Percentiles rank a stretch among this genome's conserved stretches.
phyloP scores from a whole-genome alignment of 2,329 filamentous ascomycete species.

The Bipolaris cookei region DNA sequence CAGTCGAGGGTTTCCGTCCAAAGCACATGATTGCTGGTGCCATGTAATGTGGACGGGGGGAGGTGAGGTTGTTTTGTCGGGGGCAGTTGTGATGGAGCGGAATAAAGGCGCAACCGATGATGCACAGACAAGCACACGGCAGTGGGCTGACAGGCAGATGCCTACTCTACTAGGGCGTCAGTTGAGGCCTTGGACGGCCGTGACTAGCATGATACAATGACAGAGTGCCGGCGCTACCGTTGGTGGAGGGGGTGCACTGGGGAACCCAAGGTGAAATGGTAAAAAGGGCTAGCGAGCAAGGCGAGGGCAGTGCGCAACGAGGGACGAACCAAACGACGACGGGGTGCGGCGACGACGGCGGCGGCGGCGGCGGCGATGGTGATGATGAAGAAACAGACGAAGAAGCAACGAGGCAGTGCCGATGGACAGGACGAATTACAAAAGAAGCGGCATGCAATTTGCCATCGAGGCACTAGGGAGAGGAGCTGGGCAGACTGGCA shows the following conservation, averaged over 20 bases:
- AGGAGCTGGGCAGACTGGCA: conserved; percentile 3
- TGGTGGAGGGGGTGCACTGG: conserved; percentile 16
- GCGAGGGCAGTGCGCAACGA: conserved; percentile 4
- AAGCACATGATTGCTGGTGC: conserved; percentile 59
- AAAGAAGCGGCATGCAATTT: conserved; percentile 2
- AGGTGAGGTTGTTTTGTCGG: neutral
- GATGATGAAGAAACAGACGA: neutral
- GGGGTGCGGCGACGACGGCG: no score
- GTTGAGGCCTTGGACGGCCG: conserved; percentile 1
- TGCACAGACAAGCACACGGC: conserved; percentile 9
- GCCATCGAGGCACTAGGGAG: conserved; percentile 1
- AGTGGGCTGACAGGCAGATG: neutral
- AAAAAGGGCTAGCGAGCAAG: neutral
- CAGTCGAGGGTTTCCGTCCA: conserved; percentile 56
- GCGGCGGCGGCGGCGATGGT: neutral
- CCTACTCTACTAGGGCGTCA: conserved; percentile 4
- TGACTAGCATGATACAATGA: conserved; percentile 9
- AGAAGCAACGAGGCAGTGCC: conserved; percentile 9
- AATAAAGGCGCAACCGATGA: conserved; percentile 13
- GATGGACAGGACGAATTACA: neutral
- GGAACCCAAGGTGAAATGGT: conserved; percentile 7
- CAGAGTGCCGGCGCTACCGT: conserved; percentile 18
- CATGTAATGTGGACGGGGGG: conserved; percentile 31
- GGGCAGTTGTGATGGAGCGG: conserved; percentile 10
- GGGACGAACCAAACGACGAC: conserved; percentile 7